phyloP scores from a whole-genome alignment of 352 stramenopile species.

The Pythium coloratum region DNA sequence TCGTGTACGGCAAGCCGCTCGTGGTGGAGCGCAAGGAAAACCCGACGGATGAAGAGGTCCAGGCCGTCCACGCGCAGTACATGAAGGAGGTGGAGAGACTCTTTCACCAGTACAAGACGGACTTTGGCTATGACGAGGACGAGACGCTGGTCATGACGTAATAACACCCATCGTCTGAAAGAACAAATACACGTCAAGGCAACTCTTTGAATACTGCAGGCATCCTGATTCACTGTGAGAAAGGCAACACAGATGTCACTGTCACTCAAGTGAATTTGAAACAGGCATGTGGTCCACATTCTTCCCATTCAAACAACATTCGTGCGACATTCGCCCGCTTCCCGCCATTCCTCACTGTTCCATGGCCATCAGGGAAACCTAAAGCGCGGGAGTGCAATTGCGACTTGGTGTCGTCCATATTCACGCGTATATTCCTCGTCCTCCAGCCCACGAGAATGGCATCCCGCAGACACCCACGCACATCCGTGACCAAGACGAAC shows the following conservation, averaged over 20 bases:
- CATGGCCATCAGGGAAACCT: background rate
- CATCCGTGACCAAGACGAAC: slow-evolving; percentile 21
- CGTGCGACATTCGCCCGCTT: background rate
- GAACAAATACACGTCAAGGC: background rate
- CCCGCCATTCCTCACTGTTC: background rate
- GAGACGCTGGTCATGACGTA: slow-evolving; percentile 73
- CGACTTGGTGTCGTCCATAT: background rate
- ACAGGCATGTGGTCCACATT: background rate
- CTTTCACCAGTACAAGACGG: slow-evolving; percentile 71
- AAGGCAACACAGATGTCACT: background rate
- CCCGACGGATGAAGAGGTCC: slow-evolving; percentile 64
- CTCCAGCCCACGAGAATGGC: slow-evolving; percentile 7
- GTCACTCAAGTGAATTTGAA: background rate
- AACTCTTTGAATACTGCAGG: background rate
- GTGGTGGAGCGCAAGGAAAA: slow-evolving; percentile 46
- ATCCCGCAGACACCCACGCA: slow-evolving; percentile 5
- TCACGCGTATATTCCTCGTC: background rate
- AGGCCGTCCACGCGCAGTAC: slow-evolving; percentile 53
- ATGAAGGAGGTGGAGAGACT: slow-evolving; percentile 60
- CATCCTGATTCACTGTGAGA: background rate
- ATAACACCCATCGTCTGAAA: background rate
- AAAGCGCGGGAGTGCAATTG: background rate
- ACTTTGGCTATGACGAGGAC: slow-evolving; percentile 72
- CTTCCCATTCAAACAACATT: background rate
- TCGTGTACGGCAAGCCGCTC: slow-evolving; percentile 79